Conservation (phyloP, 345 rosid genomes). For the Murraya paniculata region DNA sequence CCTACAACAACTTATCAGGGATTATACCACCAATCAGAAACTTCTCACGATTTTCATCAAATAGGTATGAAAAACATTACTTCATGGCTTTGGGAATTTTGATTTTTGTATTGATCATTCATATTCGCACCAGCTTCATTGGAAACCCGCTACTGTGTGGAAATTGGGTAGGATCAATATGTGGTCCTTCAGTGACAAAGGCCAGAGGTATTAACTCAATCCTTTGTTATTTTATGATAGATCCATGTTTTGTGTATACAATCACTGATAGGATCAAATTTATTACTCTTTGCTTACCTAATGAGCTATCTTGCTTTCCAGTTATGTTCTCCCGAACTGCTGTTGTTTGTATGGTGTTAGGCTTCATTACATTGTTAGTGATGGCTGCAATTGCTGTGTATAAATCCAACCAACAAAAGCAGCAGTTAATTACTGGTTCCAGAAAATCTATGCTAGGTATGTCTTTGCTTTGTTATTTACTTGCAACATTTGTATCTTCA, state of each 20-base stretch:
- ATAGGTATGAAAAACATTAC: conserved; percentile 42
- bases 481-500: too few species aligned
- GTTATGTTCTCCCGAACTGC: conserved; percentile 57
- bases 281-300: neutral
- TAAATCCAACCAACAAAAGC: conserved; percentile 57
- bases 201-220: conserved; percentile 44
- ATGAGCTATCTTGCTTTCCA: conserved; percentile 8
- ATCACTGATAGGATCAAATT: neutral
- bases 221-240: neutral
- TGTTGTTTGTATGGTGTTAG: conserved; percentile 60
- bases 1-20: conserved; percentile 87
- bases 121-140: conserved; percentile 43
- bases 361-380: conserved; percentile 46
- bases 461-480: neutral
- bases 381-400: conserved; percentile 48
- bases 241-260: neutral
- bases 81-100: neutral
- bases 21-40: conserved; percentile 54
- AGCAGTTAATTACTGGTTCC: conserved; percentile 21
- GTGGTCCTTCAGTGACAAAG: conserved; percentile 50
- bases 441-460: conserved; percentile 43
- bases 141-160: conserved; percentile 88
- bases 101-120: neutral
- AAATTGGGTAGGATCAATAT: conserved; percentile 76
- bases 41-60: conserved; percentile 60